Percentiles rank a stretch among this genome's conserved stretches.
Conservation (phyloP, 179 eudicot species). For the Nepenthes alata region DNA sequence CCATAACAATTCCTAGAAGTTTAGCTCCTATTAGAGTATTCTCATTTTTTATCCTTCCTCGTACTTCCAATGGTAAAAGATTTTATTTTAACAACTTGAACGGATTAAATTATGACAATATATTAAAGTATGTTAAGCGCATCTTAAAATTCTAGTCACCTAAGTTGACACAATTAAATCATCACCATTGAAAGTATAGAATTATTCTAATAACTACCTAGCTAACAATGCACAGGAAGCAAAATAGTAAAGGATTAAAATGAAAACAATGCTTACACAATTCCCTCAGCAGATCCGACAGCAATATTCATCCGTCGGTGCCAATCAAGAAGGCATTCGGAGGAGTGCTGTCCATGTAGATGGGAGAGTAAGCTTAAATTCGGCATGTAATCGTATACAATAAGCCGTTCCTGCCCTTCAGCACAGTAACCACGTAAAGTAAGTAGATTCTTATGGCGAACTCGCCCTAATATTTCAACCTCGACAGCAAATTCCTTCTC, state of each 20-base stretch:
- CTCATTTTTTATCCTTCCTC: no score
- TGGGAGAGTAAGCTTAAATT: constrained; percentile 82
- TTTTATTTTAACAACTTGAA: no score
- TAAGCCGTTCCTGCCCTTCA: constrained; percentile 93
- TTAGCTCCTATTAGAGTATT: no score
- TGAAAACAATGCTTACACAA: constrained; percentile 31
- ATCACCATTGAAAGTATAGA: background rate
- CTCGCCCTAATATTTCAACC: constrained; percentile 73
- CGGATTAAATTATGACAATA: no score
- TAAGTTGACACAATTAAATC: background rate
- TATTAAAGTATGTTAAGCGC: no score
- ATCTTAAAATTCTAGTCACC: no score
- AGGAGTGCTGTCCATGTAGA: constrained; percentile 77
- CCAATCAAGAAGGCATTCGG: constrained; percentile 89
- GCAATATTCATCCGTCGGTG: constrained; percentile 75
- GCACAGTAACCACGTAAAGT: constrained; percentile 78
- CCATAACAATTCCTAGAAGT: background rate
- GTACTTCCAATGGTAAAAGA: no score
- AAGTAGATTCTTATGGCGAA: constrained; percentile 77
- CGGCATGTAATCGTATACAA: constrained; percentile 83
- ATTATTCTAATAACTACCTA: background rate
- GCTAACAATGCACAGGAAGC: no score
- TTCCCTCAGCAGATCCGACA: constrained; percentile 74
- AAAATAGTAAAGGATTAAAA: background rate
- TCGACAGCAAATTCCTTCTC: constrained; percentile 74